These are phyloP conservation scores for Amauroascus verrucosus DNA, from an alignment of 2,329 filamentous ascomycete species.

Conservation along the genomic window DNA sequence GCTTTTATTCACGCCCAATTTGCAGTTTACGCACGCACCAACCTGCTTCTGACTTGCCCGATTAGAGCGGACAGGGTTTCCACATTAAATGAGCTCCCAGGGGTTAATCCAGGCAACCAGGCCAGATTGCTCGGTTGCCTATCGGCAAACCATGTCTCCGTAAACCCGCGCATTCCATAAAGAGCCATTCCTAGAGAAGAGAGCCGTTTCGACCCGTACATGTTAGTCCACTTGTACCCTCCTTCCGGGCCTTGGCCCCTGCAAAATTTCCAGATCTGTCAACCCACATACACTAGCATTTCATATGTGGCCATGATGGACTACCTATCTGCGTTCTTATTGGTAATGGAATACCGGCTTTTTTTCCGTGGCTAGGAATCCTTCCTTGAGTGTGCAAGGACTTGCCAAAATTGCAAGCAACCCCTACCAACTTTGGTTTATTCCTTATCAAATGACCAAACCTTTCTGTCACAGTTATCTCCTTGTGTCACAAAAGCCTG, in stretches of 20 bases:
- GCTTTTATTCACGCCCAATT: background rate
- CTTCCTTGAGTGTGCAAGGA: background rate
- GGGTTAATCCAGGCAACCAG: background rate
- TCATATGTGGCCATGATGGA: background rate
- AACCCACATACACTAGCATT: conserved; percentile 5
- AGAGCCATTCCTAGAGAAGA: background rate
- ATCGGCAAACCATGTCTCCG: background rate
- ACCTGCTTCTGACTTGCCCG: background rate
- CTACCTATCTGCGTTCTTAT: background rate
- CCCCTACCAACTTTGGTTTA: background rate
- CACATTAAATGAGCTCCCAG: background rate
- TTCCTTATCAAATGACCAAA: background rate
- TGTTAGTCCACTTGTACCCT: background rate
- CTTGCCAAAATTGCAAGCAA: background rate
- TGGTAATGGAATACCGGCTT: background rate
- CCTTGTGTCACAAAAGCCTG: background rate
- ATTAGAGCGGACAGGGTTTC: background rate
- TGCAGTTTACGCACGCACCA: background rate
- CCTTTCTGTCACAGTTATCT: background rate
- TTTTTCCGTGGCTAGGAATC: background rate
- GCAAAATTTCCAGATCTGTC: background rate
- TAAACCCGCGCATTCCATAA: background rate
- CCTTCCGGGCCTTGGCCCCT: background rate
- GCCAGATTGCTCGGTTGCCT: background rate
- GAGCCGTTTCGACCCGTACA: background rate